Evolutionary conservation across 768 basidiomycete genomes (phyloP).

Genomic region (Tubosaeta sp.): DNA sequence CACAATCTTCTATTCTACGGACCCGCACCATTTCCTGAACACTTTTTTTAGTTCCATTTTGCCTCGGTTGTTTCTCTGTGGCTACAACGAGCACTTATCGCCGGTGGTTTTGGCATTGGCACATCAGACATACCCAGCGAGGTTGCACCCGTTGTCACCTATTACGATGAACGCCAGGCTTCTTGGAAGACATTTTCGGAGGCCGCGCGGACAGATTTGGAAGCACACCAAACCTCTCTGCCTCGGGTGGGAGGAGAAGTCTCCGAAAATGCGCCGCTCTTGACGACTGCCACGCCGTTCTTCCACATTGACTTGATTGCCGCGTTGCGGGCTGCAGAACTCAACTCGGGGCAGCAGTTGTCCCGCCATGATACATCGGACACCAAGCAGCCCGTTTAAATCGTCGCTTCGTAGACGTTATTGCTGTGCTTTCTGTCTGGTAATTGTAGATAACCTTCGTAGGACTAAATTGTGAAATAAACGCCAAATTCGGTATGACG

Average conservation of each 20-base stretch:
- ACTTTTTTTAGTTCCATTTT: conserved; percentile 81
- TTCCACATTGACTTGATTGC: conserved; percentile 86
- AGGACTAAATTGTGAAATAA: too few species aligned
- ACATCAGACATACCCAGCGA: conserved; percentile 47
- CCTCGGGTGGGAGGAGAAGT: neutral
- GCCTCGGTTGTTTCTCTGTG: conserved; percentile 88
- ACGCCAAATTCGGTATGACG: too few species aligned
- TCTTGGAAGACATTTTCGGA: conserved; percentile 11
- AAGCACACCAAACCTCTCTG: conserved; percentile 25
- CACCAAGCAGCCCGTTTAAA: conserved; percentile 6
- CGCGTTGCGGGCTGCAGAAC: conserved; percentile 70
- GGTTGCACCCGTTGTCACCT: conserved; percentile 75
- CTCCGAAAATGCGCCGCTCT: conserved; percentile 30
- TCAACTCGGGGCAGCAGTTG: conserved; percentile 16
- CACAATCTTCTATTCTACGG: neutral
- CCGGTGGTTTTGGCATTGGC: conserved; percentile 89
- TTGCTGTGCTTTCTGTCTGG: neutral
- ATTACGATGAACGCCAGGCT: conserved; percentile 40
- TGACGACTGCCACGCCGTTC: conserved; percentile 63
- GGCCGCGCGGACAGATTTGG: conserved; percentile 26
- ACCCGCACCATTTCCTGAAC: neutral
- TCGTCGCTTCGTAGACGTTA: neutral
- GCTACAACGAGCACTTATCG: conserved; percentile 84
- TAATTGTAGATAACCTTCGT: neutral
- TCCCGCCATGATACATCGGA: conserved; percentile 6